A percentile compares a stretch with the other conserved stretches of the same genome.
Evolutionary conservation across 2,329 filamentous ascomycete genomes (phyloP).

Genomic region (Alternaria rosae): DNA sequence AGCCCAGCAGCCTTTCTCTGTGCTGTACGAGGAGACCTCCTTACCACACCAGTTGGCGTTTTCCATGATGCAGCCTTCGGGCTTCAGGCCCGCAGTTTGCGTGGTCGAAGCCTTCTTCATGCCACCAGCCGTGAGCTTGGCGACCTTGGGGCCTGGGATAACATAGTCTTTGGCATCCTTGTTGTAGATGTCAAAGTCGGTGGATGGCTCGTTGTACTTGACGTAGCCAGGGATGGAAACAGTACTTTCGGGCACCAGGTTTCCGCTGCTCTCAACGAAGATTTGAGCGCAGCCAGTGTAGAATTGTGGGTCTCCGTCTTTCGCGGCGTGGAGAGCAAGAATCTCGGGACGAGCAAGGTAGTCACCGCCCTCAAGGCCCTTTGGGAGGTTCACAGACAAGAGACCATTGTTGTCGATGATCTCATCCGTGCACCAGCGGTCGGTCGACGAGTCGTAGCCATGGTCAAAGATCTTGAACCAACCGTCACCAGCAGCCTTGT

Average conservation of each 20-base stretch:
- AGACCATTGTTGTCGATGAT: conserved; percentile 70
- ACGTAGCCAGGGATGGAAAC: conserved; percentile 74
- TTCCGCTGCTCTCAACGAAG: conserved; percentile 63
- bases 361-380: conserved; percentile 67
- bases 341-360: conserved; percentile 77
- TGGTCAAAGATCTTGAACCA: conserved; percentile 83
- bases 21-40: conserved; percentile 65
- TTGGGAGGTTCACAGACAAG: conserved; percentile 68
- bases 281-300: conserved; percentile 77
- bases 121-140: conserved; percentile 50
- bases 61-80: conserved; percentile 65
- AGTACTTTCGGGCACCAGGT: conserved; percentile 59
- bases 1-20: conserved; percentile 67
- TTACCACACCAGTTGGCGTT: conserved; percentile 77
- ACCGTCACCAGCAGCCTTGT: conserved; percentile 63
- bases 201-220: conserved; percentile 59
- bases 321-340: conserved; percentile 71
- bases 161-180: conserved; percentile 54
- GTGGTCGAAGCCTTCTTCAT: conserved; percentile 21
- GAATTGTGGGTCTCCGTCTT: conserved; percentile 67
- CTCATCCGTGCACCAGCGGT: conserved; percentile 74
- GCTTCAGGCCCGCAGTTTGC: conserved; percentile 62
- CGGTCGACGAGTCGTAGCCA: conserved; percentile 64
- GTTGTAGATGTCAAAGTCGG: conserved; percentile 71
- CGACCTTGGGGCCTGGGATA: conserved; percentile 66